Conservation (phyloP, 2,329 filamentous ascomycete species). For the Myotisia sp. region DNA sequence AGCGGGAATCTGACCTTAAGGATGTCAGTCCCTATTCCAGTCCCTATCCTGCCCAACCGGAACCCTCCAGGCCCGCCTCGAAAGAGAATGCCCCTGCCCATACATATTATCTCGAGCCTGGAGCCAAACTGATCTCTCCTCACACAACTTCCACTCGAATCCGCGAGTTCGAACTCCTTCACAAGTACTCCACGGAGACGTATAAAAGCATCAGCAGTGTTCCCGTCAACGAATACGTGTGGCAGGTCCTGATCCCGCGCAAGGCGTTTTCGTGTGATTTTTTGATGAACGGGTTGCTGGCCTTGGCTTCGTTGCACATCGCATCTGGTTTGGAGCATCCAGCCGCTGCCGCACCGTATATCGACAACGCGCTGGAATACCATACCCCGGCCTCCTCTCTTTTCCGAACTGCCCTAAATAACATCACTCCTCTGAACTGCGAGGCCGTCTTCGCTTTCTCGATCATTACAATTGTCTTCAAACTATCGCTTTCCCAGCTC, state of each 20-base stretch:
- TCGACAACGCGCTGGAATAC: slow-evolving; percentile 25
- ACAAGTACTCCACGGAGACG: slow-evolving; percentile 37
- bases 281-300: slow-evolving; percentile 29
- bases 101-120: no score
- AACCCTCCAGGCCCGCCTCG: background rate
- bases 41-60: background rate
- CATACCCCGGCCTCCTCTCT: slow-evolving; percentile 23
- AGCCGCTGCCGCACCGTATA: slow-evolving; percentile 20
- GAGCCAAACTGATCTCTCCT: slow-evolving; percentile 8
- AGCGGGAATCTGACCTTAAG: background rate
- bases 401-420: slow-evolving; percentile 23
- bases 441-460: slow-evolving; percentile 27
- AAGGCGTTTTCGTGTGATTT: slow-evolving; percentile 29
- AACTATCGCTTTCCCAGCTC: slow-evolving; percentile 23
- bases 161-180: slow-evolving; percentile 38
- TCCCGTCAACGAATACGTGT: slow-evolving; percentile 21
- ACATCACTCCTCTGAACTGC: slow-evolving; percentile 23
- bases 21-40: slow-evolving; percentile 1
- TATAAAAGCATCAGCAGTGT: slow-evolving; percentile 30
- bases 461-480: slow-evolving; percentile 24
- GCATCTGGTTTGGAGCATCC: slow-evolving; percentile 20
- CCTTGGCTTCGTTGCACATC: slow-evolving; percentile 28
- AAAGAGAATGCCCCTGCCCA: slow-evolving; percentile 10
- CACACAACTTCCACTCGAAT: slow-evolving; percentile 6
- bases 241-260: slow-evolving; percentile 29